phyloP scores from a whole-genome alignment of 2,329 filamentous ascomycete species.

The Ophidiomyces ophidiicola region DNA sequence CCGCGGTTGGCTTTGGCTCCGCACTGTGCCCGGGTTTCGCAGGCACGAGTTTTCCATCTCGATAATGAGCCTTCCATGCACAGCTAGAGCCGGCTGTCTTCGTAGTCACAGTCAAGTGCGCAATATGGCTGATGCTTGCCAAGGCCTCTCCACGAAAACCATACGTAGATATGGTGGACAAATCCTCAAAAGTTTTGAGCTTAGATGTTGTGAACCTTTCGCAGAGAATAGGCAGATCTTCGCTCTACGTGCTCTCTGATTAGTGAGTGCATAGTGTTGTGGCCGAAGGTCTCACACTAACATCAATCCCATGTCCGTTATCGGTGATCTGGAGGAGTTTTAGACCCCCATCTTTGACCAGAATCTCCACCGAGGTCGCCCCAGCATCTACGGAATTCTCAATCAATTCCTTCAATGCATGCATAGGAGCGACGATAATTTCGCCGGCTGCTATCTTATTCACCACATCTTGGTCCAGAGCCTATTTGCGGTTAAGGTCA shows the following conservation, averaged over 20 bases:
- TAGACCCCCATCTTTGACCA: conserved; percentile 88
- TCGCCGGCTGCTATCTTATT: conserved; percentile 98
- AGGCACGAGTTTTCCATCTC: conserved; percentile 66
- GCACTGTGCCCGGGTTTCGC: conserved; percentile 76
- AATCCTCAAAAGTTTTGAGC: conserved; percentile 81
- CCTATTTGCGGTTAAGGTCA: conserved; percentile 36
- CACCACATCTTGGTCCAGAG: conserved; percentile 80
- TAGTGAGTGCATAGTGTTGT: conserved; percentile 5
- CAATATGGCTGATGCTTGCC: conserved; percentile 96
- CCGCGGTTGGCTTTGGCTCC: conserved; percentile 78
- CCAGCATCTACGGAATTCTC: conserved; percentile 98
- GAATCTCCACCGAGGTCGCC: conserved; percentile 74
- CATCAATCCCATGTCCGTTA: conserved; percentile 90
- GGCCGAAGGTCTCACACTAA: conserved; percentile 33
- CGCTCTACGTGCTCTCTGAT: conserved; percentile 47
- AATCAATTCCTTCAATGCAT: conserved; percentile 90
- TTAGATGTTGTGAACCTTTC: conserved; percentile 97
- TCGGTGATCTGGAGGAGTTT: conserved; percentile 95
- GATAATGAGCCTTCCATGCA: conserved; percentile 83
- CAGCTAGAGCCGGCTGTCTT: conserved; percentile 78
- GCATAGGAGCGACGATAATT: conserved; percentile 93
- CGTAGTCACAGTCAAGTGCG: conserved; percentile 87
- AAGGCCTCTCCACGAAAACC: conserved; percentile 95
- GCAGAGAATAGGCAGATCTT: conserved; percentile 82
- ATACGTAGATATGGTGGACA: conserved; percentile 82